Conservation (phyloP, 2,329 filamentous ascomycete genomes). For the Tolypocladium album region DNA sequence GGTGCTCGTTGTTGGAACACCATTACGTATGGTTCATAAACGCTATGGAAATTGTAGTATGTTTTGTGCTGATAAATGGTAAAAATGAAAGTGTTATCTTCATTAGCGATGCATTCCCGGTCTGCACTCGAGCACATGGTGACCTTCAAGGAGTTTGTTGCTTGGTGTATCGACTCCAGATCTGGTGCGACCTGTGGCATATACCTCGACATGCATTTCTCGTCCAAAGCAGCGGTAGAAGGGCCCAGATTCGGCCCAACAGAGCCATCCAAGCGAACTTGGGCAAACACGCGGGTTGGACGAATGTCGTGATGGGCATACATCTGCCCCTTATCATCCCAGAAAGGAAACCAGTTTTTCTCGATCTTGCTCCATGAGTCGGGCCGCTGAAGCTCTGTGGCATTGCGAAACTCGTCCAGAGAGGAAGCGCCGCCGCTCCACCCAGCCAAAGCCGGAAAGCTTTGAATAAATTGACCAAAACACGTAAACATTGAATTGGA, state of each 20-base stretch:
- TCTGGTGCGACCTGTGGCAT: conserved; percentile 26
- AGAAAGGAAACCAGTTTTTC: conserved; percentile 55
- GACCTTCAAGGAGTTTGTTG: conserved; percentile 46
- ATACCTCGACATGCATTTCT: conserved; percentile 32
- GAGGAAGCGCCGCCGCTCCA: conserved; percentile 21
- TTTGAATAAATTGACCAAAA: conserved; percentile 46
- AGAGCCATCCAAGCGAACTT: conserved; percentile 31
- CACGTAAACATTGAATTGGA: conserved; percentile 44
- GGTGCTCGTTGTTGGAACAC: conserved; percentile 36
- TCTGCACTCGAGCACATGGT: conserved; percentile 42
- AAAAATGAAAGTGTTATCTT: conserved; percentile 43
- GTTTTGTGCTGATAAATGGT: conserved; percentile 45
- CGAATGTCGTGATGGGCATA: conserved; percentile 44
- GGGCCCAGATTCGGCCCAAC: conserved; percentile 35
- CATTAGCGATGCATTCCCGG: conserved; percentile 25
- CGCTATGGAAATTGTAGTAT: conserved; percentile 33
- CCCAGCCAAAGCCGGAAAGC: conserved; percentile 38
- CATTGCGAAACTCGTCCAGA: conserved; percentile 24
- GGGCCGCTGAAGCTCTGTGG: conserved; percentile 42
- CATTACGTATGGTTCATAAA: conserved; percentile 46
- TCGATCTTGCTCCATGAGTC: conserved; percentile 33
- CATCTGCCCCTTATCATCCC: conserved; percentile 33
- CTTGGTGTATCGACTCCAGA: conserved; percentile 43
- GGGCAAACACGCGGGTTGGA: conserved; percentile 38
- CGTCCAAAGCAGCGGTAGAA: conserved; percentile 23